Evolutionary conservation across 768 basidiomycete genomes (phyloP).

Genomic region (Dentipellis sp.): DNA sequence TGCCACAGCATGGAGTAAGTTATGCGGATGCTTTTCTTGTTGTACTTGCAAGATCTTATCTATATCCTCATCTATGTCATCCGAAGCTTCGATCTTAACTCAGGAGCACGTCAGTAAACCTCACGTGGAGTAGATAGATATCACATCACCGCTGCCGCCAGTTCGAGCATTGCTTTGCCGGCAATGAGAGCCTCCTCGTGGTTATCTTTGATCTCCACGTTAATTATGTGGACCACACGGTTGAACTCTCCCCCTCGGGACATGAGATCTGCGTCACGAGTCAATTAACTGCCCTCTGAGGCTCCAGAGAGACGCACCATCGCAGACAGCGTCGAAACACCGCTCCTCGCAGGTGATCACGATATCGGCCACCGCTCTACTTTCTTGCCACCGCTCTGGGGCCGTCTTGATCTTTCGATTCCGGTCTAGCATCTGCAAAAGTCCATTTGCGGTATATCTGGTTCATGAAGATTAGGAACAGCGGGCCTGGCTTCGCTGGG

Average conservation of each 20-base stretch:
- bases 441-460: slow-evolving; percentile 90
- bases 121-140: slow-evolving; percentile 3
- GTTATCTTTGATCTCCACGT: slow-evolving; percentile 98
- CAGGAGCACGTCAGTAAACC: background rate
- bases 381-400: slow-evolving; percentile 97
- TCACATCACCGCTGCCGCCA: slow-evolving; percentile 73
- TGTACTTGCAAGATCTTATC: slow-evolving; percentile 78
- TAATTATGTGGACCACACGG: slow-evolving; percentile 91
- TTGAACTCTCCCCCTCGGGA: slow-evolving; percentile 85
- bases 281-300: slow-evolving; percentile 3
- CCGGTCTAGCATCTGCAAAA: slow-evolving; percentile 93
- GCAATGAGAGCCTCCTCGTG: slow-evolving; percentile 97
- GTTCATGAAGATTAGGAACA: background rate
- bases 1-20: slow-evolving; percentile 81
- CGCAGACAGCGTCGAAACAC: slow-evolving; percentile 97
- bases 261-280: slow-evolving; percentile 56
- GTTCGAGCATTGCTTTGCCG: slow-evolving; percentile 88
- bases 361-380: slow-evolving; percentile 79
- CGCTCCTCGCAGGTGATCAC: slow-evolving; percentile 99
- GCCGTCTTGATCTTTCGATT: slow-evolving; percentile 87
- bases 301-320: slow-evolving; percentile 50
- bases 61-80: slow-evolving; percentile 89
- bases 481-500: background rate
- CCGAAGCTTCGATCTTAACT: slow-evolving; percentile 72
- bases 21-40: slow-evolving; percentile 87